Conservation (phyloP, 495 filamentous ascomycete species). For the Saxispiralis lemnorum region DNA sequence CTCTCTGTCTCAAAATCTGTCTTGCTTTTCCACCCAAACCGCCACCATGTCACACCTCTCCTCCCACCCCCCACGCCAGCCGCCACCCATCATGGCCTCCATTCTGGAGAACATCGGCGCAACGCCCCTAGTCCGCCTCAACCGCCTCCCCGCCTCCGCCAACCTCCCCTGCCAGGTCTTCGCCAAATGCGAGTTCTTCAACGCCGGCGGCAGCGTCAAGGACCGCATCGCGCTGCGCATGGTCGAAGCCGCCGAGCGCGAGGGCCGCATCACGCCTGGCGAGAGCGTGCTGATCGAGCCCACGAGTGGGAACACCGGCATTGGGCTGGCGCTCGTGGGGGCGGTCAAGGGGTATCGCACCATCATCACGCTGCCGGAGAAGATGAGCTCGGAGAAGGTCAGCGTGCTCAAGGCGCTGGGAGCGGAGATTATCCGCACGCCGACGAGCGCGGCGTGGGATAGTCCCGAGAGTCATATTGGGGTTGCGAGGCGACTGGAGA, state of each 20-base stretch:
- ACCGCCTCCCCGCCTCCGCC: constrained; percentile 72
- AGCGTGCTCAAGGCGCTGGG: constrained; percentile 81
- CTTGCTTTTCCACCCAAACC: not conserved
- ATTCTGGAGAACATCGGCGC: constrained; percentile 71
- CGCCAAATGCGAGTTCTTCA: constrained; percentile 92
- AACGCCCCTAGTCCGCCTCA: constrained; percentile 82
- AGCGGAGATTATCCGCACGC: constrained; percentile 92
- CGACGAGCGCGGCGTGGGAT: constrained; percentile 87
- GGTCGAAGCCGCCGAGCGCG: constrained; percentile 87
- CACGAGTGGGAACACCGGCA: constrained; percentile 95
- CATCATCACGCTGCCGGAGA: constrained; percentile 96
- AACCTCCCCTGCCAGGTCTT: constrained; percentile 83
- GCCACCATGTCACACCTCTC: constrained; percentile 28
- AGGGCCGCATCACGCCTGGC: constrained; percentile 86
- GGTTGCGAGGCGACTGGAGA: constrained; percentile 72
- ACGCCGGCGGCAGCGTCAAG: constrained; percentile 94
- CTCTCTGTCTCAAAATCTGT: not conserved
- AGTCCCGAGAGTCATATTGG: constrained; percentile 93
- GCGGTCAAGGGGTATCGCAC: constrained; percentile 95
- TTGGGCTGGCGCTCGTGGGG: constrained; percentile 81
- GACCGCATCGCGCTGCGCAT: constrained; percentile 93
- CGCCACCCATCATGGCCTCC: constrained; percentile 39
- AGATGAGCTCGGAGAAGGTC: constrained; percentile 98
- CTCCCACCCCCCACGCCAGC: constrained; percentile 30
- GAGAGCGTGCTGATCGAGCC: constrained; percentile 87